phyloP scores from a whole-genome alignment of 371 early-diverging fungal genomes.

The Funneliformis caledonium region DNA sequence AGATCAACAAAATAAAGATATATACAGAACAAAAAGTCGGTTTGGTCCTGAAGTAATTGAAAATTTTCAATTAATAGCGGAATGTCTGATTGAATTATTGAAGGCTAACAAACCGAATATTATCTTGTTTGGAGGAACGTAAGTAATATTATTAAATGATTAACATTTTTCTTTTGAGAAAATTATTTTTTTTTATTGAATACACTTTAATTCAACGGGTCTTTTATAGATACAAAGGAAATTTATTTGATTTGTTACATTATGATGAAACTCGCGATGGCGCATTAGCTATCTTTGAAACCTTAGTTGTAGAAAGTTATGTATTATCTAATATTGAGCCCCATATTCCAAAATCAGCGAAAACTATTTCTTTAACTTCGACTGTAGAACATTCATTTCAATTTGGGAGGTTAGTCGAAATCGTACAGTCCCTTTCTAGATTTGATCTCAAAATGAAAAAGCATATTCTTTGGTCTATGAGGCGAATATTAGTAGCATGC shows the following conservation, averaged over 20 bases:
- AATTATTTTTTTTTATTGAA: background rate
- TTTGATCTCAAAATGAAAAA: slow-evolving; percentile 62
- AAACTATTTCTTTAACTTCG: slow-evolving; percentile 32
- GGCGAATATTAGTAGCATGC: slow-evolving; percentile 56
- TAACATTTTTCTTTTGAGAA: slow-evolving; percentile 21
- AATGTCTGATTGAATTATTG: slow-evolving; percentile 55
- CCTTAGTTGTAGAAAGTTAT: slow-evolving; percentile 56
- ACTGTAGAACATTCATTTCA: slow-evolving; percentile 50
- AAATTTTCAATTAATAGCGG: slow-evolving; percentile 59
- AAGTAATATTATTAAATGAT: slow-evolving; percentile 39
- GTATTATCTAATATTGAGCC: slow-evolving; percentile 45
- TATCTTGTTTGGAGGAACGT: slow-evolving; percentile 49
- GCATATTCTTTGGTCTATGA: slow-evolving; percentile 60
- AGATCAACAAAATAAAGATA: slow-evolving; percentile 36
- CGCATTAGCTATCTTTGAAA: slow-evolving; percentile 57
- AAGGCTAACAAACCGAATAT: slow-evolving; percentile 48
- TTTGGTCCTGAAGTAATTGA: slow-evolving; percentile 57
- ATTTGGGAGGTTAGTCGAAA: slow-evolving; percentile 66
- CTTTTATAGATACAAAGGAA: slow-evolving; percentile 52
- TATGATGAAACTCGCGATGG: slow-evolving; percentile 60
- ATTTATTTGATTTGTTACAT: slow-evolving; percentile 63
- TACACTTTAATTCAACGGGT: background rate
- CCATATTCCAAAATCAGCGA: slow-evolving; percentile 34
- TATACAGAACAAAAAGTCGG: slow-evolving; percentile 41
- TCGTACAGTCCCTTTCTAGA: slow-evolving; percentile 60